Conservation (phyloP, 1,139 yeast species). For the Magnusiomyces ingens region DNA sequence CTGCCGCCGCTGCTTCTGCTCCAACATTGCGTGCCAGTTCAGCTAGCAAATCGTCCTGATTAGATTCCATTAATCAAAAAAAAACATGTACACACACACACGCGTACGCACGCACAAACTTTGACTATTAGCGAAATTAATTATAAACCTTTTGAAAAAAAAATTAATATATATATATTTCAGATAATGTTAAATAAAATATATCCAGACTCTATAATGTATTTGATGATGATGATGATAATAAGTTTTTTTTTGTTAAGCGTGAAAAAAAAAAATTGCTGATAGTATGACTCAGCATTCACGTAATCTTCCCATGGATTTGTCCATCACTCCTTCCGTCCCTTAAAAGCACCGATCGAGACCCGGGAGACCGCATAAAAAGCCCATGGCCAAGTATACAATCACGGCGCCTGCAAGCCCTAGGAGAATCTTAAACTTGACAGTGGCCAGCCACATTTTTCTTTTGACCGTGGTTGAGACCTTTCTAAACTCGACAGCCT, state of each 20-base stretch:
- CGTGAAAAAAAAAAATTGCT: not conserved
- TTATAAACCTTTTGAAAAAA: too few species aligned
- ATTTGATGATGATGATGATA: too few species aligned
- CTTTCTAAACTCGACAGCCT: constrained; percentile 66
- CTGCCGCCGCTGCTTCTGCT: too few species aligned
- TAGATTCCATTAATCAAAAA: too few species aligned
- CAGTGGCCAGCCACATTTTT: constrained; percentile 42
- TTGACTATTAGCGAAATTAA: too few species aligned
- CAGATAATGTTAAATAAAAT: too few species aligned
- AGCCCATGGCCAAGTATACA: constrained; percentile 12
- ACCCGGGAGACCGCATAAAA: constrained; percentile 16
- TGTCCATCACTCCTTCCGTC: constrained; percentile 15
- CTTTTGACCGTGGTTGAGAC: constrained; percentile 60
- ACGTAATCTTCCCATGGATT: not conserved
- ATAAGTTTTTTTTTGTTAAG: not conserved
- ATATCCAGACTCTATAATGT: too few species aligned
- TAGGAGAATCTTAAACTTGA: constrained; percentile 18
- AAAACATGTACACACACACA: too few species aligned
- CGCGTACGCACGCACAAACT: too few species aligned
- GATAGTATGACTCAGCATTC: not conserved
- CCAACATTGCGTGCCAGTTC: too few species aligned
- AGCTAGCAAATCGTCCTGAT: too few species aligned
- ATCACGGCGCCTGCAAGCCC: constrained; percentile 6
- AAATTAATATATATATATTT: too few species aligned
- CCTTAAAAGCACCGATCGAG: constrained; percentile 4